These are phyloP conservation scores for Boletellus ananas DNA, from an alignment of 768 basidiomycete species.

Conservation along the genomic window DNA sequence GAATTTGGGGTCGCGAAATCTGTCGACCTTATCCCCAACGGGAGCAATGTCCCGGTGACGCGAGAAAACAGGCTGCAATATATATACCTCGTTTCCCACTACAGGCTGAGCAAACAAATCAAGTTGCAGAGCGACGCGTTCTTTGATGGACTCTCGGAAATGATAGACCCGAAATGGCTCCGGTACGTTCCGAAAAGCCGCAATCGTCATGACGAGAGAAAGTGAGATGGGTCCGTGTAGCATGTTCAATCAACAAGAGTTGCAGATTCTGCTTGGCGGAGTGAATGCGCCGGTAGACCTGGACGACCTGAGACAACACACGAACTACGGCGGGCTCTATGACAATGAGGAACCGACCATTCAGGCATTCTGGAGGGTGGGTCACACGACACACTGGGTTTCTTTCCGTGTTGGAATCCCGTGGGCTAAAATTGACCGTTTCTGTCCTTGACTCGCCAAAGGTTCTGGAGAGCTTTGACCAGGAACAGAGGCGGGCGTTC, in stretches of 20 bases:
- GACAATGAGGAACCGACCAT: conserved; percentile 70
- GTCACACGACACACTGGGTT: conserved; percentile 12
- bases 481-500: conserved; percentile 73
- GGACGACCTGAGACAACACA: conserved; percentile 72
- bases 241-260: conserved; percentile 97
- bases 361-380: conserved; percentile 76
- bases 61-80: conserved; percentile 86
- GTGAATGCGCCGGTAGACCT: conserved; percentile 83
- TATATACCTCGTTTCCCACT: conserved; percentile 86
- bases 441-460: conserved; percentile 19
- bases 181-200: conserved; percentile 37
- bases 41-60: conserved; percentile 80
- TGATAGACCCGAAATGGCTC: conserved; percentile 90
- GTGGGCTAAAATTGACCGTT: neutral
- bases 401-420: neutral
- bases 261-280: conserved; percentile 88
- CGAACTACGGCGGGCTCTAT: conserved; percentile 80
- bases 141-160: conserved; percentile 88
- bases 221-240: conserved; percentile 34
- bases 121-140: conserved; percentile 78
- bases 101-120: conserved; percentile 86
- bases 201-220: neutral
- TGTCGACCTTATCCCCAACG: conserved; percentile 76
- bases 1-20: conserved; percentile 80
- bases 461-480: conserved; percentile 77